phyloP scores from a whole-genome alignment of 441 rosid species.

The Melastoma candidum region DNA sequence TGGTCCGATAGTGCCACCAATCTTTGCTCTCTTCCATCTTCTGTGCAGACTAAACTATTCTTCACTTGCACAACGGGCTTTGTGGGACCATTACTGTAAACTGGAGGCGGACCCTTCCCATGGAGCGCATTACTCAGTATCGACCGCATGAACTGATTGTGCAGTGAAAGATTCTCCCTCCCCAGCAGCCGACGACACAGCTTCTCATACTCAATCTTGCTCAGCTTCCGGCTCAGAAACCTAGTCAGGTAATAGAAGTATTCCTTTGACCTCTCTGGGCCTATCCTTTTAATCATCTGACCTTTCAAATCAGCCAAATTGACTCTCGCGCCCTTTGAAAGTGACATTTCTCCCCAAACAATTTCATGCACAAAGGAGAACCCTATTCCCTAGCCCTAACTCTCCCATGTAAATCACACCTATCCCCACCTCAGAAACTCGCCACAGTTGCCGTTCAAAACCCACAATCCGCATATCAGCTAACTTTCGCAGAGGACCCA shows the following conservation, averaged over 20 bases:
- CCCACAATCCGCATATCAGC: too few relatives aligned
- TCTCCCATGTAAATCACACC: too few relatives aligned
- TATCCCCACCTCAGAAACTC: too few relatives aligned
- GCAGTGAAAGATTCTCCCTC: conserved; percentile 77
- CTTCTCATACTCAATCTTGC: conserved; percentile 73
- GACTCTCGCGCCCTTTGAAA: conserved; percentile 61
- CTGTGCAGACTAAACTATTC: conserved; percentile 36
- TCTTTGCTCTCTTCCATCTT: conserved; percentile 48
- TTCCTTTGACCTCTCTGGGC: conserved; percentile 62
- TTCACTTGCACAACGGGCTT: conserved; percentile 33
- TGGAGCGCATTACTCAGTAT: conserved; percentile 71
- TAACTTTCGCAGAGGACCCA: too few relatives aligned
- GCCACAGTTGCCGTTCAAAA: too few relatives aligned
- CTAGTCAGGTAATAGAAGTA: conserved; percentile 64
- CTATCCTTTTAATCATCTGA: conserved; percentile 68
- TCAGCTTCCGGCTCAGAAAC: conserved; percentile 66
- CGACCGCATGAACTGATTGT: conserved; percentile 64
- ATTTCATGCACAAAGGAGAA: conserved; percentile 38
- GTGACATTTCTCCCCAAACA: conserved; percentile 62
- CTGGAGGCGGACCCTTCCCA: conserved; percentile 52
- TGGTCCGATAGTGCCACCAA: conserved; percentile 41
- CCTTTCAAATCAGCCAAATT: conserved; percentile 69
- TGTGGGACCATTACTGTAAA: conserved; percentile 31
- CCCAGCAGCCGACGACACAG: conserved; percentile 63
- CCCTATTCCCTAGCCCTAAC: conserved; percentile 11